Percentiles rank a stretch among this genome's conserved stretches.
These are phyloP conservation scores for Dryas alaskensis DNA, from an alignment of 306 rosid genomes.

Conservation along the genomic window DNA sequence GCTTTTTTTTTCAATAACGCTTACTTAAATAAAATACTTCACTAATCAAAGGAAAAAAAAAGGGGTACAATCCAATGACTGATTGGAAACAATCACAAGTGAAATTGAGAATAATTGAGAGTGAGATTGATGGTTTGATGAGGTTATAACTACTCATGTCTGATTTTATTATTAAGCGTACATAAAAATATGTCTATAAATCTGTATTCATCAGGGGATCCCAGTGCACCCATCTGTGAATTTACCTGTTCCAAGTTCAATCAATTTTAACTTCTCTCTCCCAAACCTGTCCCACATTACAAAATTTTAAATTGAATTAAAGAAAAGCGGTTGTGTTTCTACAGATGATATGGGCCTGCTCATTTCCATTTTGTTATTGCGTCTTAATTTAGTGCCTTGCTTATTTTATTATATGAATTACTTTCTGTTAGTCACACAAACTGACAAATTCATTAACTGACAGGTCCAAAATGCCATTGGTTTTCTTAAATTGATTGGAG, in stretches of 20 bases:
- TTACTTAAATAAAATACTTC: no score
- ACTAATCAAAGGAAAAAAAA: neutral
- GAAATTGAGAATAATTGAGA: neutral
- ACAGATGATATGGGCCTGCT: neutral
- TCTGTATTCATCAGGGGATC: neutral
- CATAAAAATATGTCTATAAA: neutral
- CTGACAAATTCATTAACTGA: slow-evolving; percentile 26
- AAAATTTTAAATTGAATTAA: neutral
- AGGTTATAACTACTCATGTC: neutral
- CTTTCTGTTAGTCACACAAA: neutral
- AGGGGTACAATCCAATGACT: neutral
- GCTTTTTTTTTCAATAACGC: no score
- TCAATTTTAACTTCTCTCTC: neutral
- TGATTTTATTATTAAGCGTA: neutral
- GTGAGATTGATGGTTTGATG: neutral
- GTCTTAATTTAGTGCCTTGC: neutral
- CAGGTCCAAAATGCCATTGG: slow-evolving; percentile 96
- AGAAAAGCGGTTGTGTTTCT: neutral
- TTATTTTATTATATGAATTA: slow-evolving; percentile 1
- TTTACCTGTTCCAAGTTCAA: neutral
- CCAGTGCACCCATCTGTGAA: neutral
- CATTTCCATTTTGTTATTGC: neutral
- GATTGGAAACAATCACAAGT: neutral
- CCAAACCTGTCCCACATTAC: neutral
- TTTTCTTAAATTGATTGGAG: slow-evolving; percentile 89